Percentiles rank a stretch among this genome's conserved stretches.
These are phyloP conservation scores for Phalaenopsis equestris DNA, from an alignment of 106 monocot species.

Conservation along the genomic window DNA sequence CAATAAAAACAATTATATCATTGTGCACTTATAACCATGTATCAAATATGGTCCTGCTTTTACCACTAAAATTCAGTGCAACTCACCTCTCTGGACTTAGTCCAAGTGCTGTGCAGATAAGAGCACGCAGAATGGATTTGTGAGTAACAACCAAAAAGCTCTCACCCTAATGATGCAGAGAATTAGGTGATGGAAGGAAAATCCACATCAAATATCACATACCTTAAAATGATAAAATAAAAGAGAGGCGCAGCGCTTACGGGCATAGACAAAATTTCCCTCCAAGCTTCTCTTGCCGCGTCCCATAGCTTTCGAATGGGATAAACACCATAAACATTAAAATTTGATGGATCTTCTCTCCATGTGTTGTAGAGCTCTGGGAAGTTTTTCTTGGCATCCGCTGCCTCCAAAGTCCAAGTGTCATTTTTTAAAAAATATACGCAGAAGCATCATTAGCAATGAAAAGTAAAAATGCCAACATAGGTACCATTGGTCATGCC, in stretches of 20 bases:
- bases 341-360: constrained; percentile 77
- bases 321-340: constrained; percentile 60
- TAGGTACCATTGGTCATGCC: constrained; percentile 78
- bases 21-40: too few species aligned
- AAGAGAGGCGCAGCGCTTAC: constrained; percentile 16
- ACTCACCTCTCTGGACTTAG: constrained; percentile 58
- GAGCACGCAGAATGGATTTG: constrained; percentile 69
- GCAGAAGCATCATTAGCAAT: neutral
- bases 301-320: constrained; percentile 59
- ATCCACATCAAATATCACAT: neutral
- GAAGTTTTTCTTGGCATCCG: constrained; percentile 63
- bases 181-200: neutral
- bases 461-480: neutral
- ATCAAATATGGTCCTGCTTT: too few species aligned
- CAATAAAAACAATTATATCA: too few species aligned
- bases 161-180: constrained; percentile 32
- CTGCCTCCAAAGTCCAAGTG: constrained; percentile 44
- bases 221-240: neutral
- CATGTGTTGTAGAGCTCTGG: constrained; percentile 57
- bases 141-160: constrained; percentile 66
- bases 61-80: neutral
- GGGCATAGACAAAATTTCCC: constrained; percentile 46
- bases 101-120: constrained; percentile 70
- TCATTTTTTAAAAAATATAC: constrained; percentile 12
- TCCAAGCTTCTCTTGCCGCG: constrained; percentile 66